Evolutionary conservation across 345 rosid genomes (phyloP), one percentile per base, ranked within the genome.

Genomic region (Aurinia saxatilis): DNA sequence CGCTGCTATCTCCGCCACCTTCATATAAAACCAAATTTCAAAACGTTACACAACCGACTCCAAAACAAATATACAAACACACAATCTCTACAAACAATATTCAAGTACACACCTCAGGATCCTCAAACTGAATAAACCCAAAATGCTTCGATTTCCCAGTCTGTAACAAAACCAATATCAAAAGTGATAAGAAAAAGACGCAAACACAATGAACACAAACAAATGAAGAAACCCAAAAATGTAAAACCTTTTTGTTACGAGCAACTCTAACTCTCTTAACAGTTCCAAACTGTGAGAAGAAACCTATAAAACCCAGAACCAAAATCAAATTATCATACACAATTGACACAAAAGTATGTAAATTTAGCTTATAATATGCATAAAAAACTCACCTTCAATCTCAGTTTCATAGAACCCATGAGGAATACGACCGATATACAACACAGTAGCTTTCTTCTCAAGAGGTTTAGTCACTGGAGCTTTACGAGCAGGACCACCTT

Each of bases 1-100:
- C 23, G 99, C 96, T 12, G 91, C 99, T 50, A 93, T 82, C 50
- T 82, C 92, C 0, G 97, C 97, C 60, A 90, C 97, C 96, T 93
- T 67, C 65, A 79, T 11, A 59, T 12, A 38, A 12, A 71, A 59
- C 23, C n/a, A 18, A 34, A 60, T n/a, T n/a, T n/a, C 3, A 13
- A 13, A 1, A 12, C 6, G 9, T 74, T 42, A 78, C 21, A 38
- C 1, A 60, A 58, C 0, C 53, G 57, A 62, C 34, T 17, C 12
- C 4, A 4, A 11, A 31, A 42, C 35, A 21, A 6, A 7, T 3
- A 27, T 11, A 35, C 6, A 3, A 27, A 4, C 5, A 35, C 30
- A 35, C 3, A 39, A 35, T 41, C 33, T 10, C 10, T 14, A 12
- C 18, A 47, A 41, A 8, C 14, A n/a, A n/a, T n/a, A n/a, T n/a